These are phyloP conservation scores for Phytophthora capsici DNA, from an alignment of 352 stramenopile species.

Conservation along the genomic window DNA sequence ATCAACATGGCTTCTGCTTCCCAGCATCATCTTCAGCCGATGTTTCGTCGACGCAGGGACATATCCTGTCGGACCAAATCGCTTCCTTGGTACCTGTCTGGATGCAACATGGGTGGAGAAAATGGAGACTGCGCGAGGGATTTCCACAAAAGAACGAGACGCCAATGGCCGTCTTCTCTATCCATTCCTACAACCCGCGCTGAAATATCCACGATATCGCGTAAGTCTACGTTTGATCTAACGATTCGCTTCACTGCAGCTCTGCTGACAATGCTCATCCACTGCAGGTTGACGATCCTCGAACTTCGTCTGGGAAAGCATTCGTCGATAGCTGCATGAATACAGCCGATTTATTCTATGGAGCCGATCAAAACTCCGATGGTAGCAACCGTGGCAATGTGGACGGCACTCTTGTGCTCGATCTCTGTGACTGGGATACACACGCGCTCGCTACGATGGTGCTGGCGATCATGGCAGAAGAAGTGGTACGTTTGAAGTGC, in stretches of 20 bases:
- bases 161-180: slow-evolving; percentile 33
- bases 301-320: slow-evolving; percentile 2
- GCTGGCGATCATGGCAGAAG: slow-evolving; percentile 51
- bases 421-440: slow-evolving; percentile 47
- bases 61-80: slow-evolving; percentile 37
- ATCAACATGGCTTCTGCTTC: slow-evolving; percentile 7
- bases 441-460: slow-evolving; percentile 48
- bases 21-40: neutral
- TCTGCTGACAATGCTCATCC: neutral
- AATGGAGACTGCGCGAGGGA: slow-evolving; percentile 28
- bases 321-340: slow-evolving; percentile 5
- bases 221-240: slow-evolving; percentile 2
- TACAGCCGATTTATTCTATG: slow-evolving; percentile 21
- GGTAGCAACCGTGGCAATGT: slow-evolving; percentile 13
- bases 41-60: slow-evolving; percentile 1
- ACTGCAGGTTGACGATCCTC: slow-evolving; percentile 6
- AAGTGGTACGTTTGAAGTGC: slow-evolving; percentile 38
- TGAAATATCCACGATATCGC: slow-evolving; percentile 34
- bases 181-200: slow-evolving; percentile 49
- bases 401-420: slow-evolving; percentile 37
- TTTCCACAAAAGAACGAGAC: slow-evolving; percentile 35
- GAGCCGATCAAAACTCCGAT: slow-evolving; percentile 20
- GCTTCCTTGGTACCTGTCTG: slow-evolving; percentile 56
- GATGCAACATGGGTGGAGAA: slow-evolving; percentile 38
- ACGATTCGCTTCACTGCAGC: too few species aligned